Conservation (phyloP, 2,329 filamentous ascomycete genomes). For the Colletotrichum siamense region DNA sequence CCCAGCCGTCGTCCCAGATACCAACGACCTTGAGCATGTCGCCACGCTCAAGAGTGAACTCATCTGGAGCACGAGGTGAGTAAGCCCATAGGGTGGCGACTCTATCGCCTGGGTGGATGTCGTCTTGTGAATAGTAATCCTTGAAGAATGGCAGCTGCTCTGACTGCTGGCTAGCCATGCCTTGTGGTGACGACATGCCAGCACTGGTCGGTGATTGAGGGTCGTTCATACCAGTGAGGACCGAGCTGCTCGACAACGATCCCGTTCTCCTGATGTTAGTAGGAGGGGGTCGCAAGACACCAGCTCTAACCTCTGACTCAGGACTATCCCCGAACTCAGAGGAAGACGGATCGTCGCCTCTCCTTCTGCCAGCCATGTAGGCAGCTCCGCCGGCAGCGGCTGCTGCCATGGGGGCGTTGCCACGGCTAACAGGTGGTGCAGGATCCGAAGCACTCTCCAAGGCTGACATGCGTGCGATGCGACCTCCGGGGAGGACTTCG, state of each 20-base stretch:
- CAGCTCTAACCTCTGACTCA: constrained; percentile 63
- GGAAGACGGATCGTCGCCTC: constrained; percentile 65
- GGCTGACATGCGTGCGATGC: constrained; percentile 95
- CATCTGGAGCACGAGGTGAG: constrained; percentile 89
- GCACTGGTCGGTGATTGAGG: constrained; percentile 77
- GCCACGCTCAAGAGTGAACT: constrained; percentile 90
- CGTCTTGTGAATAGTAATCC: constrained; percentile 97
- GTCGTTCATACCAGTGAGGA: constrained; percentile 69
- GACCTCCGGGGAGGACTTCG: constrained; percentile 81
- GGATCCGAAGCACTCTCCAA: constrained; percentile 77
- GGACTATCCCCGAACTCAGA: constrained; percentile 77
- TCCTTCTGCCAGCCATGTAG: constrained; percentile 50
- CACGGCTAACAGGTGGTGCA: constrained; percentile 43
- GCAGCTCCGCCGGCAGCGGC: constrained; percentile 53
- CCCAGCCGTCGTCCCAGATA: constrained; percentile 99
- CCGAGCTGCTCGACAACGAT: constrained; percentile 88
- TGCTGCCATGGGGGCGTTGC: constrained; percentile 27
- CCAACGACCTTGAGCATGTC: constrained; percentile 98
- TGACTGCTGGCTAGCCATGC: constrained; percentile 85
- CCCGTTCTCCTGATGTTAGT: constrained; percentile 73
- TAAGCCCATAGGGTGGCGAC: constrained; percentile 97
- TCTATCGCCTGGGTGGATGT: constrained; percentile 89
- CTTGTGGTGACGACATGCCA: constrained; percentile 83
- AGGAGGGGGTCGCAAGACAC: constrained; percentile 63
- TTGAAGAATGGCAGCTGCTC: constrained; percentile 97